Base-by-base conservation (phyloP, 768 basidiomycete species). In the Lyophyllum shimeji region DNA sequence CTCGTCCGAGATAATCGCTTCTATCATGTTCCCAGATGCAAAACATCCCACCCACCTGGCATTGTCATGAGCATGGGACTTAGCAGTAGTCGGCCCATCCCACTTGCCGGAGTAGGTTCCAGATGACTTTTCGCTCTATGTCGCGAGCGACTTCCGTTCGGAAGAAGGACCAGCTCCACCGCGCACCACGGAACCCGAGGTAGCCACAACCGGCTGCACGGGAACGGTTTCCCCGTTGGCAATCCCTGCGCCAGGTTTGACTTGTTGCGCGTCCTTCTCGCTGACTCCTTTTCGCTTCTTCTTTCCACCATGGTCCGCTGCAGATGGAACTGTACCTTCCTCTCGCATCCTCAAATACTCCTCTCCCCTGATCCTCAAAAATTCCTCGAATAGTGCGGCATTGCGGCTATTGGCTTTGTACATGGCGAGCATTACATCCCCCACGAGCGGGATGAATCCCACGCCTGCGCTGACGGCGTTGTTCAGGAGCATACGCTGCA, bases 341-440 rank as follows among this genome's bases (percentile, higher is more conserved):
- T 73, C 76, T 53, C 78, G 71, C 56, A 78, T 60, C 66, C 79
- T 84, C 47, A 93, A 66, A 64, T 78, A 84, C 64, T 90, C 86
- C 54, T 88, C 85, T 0, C 90, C 93, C 44, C 95, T 79, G 27
- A 91, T 76, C 33, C 87, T 79, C 52, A 97, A 71, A 69, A 83
- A 94, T 68, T 94, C 92, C 65, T 95, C 93, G 46, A 98, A 76
- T 46, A 97, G 73, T 5, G 82, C 82, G 11, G 93, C 95, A 64
- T 98, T 97, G 57, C 95, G 80, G 15, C 86, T 89, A 70, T 98
- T 98, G 18, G 93, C 85, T 67, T 94, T 95, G 78, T 76, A 96
- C 2, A 82, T 70, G 1, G 90, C 93, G 33, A 95, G 71, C 1
- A 85, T 64, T 24, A 97, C 61, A 69, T 95, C 92, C 3, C 95